Percentiles rank a stretch among this genome's conserved stretches.
These are phyloP conservation scores for Torulaspora quercuum DNA, from an alignment of 805 yeast species.

Conservation along the genomic window DNA sequence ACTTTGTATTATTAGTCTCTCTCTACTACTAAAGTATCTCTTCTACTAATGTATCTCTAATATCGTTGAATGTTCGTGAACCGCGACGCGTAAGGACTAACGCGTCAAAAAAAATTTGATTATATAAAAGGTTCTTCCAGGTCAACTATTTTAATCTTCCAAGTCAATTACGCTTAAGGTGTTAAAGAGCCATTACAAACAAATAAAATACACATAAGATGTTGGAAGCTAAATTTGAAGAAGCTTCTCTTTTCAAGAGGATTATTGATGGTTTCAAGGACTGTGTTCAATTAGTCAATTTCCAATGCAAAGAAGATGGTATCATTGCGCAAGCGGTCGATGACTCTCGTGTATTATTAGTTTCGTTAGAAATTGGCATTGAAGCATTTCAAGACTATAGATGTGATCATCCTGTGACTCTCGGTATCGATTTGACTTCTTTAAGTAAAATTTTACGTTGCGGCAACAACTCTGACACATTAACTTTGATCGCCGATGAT, in stretches of 20 bases:
- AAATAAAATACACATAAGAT: conserved; percentile 40
- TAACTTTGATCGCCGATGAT: conserved; percentile 88
- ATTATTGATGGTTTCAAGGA: conserved; percentile 93
- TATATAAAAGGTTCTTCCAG: too few relatives aligned
- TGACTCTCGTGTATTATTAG: conserved; percentile 91
- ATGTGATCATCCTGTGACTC: conserved; percentile 89
- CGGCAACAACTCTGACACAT: conserved; percentile 84
- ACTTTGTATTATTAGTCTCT: conserved; percentile 11
- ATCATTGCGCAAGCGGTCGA: conserved; percentile 96
- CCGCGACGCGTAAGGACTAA: conserved; percentile 10
- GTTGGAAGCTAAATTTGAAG: conserved; percentile 97
- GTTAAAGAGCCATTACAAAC: too few relatives aligned
- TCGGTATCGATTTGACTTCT: conserved; percentile 88
- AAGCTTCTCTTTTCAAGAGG: conserved; percentile 86
- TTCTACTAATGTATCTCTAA: too few relatives aligned
- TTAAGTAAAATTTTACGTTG: conserved; percentile 83
- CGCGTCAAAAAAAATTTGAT: too few relatives aligned
- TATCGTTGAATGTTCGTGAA: too few relatives aligned
- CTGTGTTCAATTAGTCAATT: conserved; percentile 90
- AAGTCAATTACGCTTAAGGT: too few relatives aligned
- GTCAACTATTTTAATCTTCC: too few relatives aligned
- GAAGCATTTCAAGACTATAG: conserved; percentile 89
- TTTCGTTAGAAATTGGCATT: conserved; percentile 79
- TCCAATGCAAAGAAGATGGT: conserved; percentile 94
- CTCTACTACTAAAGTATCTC: conserved; percentile 1